phyloP scores from a whole-genome alignment of 106 monocot genomes.

The Apostasia shenzhenica region DNA sequence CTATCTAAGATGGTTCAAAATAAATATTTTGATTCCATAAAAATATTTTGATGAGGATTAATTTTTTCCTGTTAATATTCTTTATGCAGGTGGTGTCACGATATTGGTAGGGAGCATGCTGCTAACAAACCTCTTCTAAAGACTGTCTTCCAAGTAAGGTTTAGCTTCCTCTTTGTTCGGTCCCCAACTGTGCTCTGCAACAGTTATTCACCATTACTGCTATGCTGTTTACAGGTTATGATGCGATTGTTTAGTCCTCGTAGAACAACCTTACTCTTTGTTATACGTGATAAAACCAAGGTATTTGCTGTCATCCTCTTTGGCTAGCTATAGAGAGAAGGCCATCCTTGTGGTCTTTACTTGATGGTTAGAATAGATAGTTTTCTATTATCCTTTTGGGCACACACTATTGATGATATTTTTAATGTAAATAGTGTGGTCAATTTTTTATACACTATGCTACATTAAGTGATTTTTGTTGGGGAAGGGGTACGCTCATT shows the following conservation, averaged over 20 bases:
- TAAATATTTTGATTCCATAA: too few relatives aligned
- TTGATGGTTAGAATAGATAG: neutral
- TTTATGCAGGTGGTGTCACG: conserved; percentile 90
- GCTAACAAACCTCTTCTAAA: conserved; percentile 98
- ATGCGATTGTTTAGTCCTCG: conserved; percentile 95
- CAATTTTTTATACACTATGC: too few relatives aligned
- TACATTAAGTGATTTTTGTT: too few relatives aligned
- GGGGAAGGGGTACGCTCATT: too few relatives aligned
- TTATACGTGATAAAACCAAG: conserved; percentile 94
- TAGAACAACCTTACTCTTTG: conserved; percentile 91
- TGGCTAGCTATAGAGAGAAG: neutral
- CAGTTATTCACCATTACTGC: conserved; percentile 8
- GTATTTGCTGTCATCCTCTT: conserved; percentile 21
- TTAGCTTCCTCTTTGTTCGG: conserved; percentile 2
- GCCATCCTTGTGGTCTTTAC: neutral
- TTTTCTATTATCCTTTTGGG: too few relatives aligned
- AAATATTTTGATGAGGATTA: neutral
- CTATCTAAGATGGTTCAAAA: too few relatives aligned
- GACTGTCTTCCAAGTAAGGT: conserved; percentile 89
- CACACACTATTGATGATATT: too few relatives aligned
- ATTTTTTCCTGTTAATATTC: neutral
- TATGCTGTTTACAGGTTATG: conserved; percentile 67
- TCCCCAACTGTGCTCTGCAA: neutral
- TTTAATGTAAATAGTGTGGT: too few relatives aligned
- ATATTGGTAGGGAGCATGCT: conserved; percentile 97